Base-by-base conservation (phyloP, 2,329 filamentous ascomycete species). In the Clonostachys chloroleuca region DNA sequence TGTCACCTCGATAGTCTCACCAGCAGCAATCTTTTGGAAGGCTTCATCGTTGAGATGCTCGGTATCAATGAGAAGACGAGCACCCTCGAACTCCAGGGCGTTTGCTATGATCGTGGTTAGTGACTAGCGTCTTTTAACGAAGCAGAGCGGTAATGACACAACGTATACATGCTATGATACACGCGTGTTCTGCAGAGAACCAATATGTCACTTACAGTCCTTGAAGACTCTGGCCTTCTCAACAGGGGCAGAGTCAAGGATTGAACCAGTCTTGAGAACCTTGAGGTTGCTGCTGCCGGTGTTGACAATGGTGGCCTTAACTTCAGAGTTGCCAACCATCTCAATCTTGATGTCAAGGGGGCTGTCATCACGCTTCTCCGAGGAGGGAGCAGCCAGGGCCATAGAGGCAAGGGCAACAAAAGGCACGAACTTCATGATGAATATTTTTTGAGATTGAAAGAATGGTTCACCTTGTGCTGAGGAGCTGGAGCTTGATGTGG, bases 261-360 rank as follows among this genome's bases (percentile, higher is more conserved):
- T 68, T 20, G 70, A 72, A 33, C 74, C 74, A 39, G 67, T 68
- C 64, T 70, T 77, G 49, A 78, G 59, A 35, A 78, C 53, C 57
- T 74, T 74, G 49, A 78, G 54, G 47, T 63, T 60, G 44, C 61
- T 61, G 44, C 60, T 59, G 44, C 74, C 74, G 20, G 63, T 75
- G 66, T 78, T 78, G 51, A 69, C 75, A 46, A 78, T 63, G 40
- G 61, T 63, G 18, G 73, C 70, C 60, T 72, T 74, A 54, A 78
- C 64, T 37, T 64, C 63, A 35, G 70, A 68, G 60, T 77, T 75
- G 51, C 67, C 69, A 16, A 67, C 57, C 50, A 67, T 61, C 56
- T 70, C 61, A 47, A 75, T 65, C 53, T 67, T 62, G 47, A 70
- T 65, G 42, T 65, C 60, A 46, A 70, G 62, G 49, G 66, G 61